Base-by-base conservation (phyloP, 2,329 filamentous ascomycete genomes). In the Xylariaceae sp. region DNA sequence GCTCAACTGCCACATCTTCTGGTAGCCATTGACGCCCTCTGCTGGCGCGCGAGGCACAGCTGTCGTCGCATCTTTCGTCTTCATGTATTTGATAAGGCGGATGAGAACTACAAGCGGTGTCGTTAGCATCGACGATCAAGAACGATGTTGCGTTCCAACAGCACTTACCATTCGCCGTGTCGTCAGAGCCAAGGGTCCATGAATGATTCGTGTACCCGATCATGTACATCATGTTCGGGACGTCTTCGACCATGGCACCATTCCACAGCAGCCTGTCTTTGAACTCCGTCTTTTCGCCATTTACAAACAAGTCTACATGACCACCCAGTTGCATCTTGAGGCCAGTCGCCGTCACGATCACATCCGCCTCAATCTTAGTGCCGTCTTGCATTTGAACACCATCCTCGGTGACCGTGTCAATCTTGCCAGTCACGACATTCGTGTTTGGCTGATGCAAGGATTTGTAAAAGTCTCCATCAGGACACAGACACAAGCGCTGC, bases 271-370 rank as follows among this genome's bases (percentile, higher is more conserved):
- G 80, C 45, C 76, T 76, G 1, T 73, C 67, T 0, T 70, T 57
- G 19, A 77, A 58, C 11, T 76, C 61, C 39, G 82, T 57, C 0
- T 66, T 62, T 16, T 70, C 56, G 6, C 76, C 77, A 56, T 88
- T 81, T 6, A 87, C 68, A 1, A 63, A 62, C 12, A 86, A 58
- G 2, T 70, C 63, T 31, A 81, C 75, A 17, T 74, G 73, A 19
- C 83, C 83, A 1, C 76, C 79, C 36, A 87, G 71, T 10, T 72
- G 66, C 41, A 87, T 66, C 47, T 76, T 76, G 2, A 87, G 72
- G 0, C 85, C 85, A 0, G 85, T 88, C 0, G 85, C 85, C 0
- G 83, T 86, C 48, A 88, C 71, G 57, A 88, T 84, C 50, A 82
- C 75, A 59, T 88, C 84, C 0, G 83, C 77, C 12, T 76, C 64